Evolutionary conservation across 78 protist species (phyloP).

Genomic region (Dictyostelium brefeldianum): DNA sequence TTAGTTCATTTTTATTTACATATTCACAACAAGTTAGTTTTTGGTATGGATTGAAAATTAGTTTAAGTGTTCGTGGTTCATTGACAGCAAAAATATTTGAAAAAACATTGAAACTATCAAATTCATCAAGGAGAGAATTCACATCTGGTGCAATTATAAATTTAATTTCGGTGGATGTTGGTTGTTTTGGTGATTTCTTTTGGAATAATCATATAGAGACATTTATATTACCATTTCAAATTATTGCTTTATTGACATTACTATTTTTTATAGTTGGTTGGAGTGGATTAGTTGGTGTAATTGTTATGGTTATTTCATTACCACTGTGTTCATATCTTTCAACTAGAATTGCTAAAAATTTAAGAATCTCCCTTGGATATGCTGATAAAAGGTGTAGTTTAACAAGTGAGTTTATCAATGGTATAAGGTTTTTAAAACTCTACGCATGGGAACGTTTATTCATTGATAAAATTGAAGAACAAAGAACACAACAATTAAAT

Average conservation of each 20-base stretch:
- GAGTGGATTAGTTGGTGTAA: conserved; percentile 59
- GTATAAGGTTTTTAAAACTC: conserved; percentile 54
- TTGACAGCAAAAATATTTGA: not conserved
- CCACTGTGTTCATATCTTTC: conserved; percentile 27
- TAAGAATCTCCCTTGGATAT: not conserved
- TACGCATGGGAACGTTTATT: conserved; percentile 69
- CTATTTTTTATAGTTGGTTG: conserved; percentile 42
- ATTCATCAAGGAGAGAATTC: conserved; percentile 6
- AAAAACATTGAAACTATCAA: conserved; percentile 22
- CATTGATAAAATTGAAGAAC: conserved; percentile 10
- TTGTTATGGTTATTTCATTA: conserved; percentile 26
- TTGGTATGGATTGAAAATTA: conserved; percentile 39
- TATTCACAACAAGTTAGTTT: conserved; percentile 20
- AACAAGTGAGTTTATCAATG: conserved; percentile 38
- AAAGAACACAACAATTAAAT: conserved; percentile 4
- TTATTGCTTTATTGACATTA: conserved; percentile 20
- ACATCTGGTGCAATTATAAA: conserved; percentile 31
- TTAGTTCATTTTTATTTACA: not conserved
- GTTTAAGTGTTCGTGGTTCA: conserved; percentile 23
- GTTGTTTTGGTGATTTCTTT: conserved; percentile 25
- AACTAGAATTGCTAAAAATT: not conserved
- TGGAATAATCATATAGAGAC: conserved; percentile 17
- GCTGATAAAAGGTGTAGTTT: conserved; percentile 35
- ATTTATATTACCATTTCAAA: conserved; percentile 45
- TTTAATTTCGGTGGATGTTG: conserved; percentile 40